These are phyloP conservation scores for Rhodamnia rubescens DNA, from an alignment of 345 rosid genomes.

Conservation along the genomic window DNA sequence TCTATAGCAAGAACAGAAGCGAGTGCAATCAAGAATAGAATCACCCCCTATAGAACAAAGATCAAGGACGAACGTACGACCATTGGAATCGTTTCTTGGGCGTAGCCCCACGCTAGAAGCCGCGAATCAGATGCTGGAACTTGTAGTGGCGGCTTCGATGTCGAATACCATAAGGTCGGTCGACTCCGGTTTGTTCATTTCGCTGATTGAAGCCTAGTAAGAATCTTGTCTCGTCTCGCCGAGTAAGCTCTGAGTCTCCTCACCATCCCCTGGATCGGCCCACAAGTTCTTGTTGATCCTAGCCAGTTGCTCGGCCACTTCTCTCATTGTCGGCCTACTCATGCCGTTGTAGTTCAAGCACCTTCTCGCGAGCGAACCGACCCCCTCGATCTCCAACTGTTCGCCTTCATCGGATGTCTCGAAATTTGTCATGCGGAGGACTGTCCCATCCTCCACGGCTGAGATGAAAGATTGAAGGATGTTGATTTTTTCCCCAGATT, in stretches of 20 bases:
- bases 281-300: background rate
- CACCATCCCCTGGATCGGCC: rapidly evolving
- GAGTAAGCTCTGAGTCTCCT: background rate
- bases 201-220: rapidly evolving
- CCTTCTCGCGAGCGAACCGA: background rate
- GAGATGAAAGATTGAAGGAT: background rate
- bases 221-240: background rate
- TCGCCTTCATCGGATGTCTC: background rate
- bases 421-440: background rate
- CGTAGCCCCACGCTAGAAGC: rapidly evolving
- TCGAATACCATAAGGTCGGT: background rate
- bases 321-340: background rate
- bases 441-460: background rate
- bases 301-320: background rate
- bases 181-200: background rate
- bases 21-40: background rate
- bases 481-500: background rate
- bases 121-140: background rate
- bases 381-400: background rate
- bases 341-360: background rate
- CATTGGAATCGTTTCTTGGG: background rate
- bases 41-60: background rate
- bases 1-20: background rate
- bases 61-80: background rate
- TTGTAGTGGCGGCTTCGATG: background rate